Percentiles rank a stretch among this genome's conserved stretches.
These are phyloP conservation scores for Trichoderma sp. DNA, from an alignment of 2,329 filamentous ascomycete genomes.

Conservation along the genomic window DNA sequence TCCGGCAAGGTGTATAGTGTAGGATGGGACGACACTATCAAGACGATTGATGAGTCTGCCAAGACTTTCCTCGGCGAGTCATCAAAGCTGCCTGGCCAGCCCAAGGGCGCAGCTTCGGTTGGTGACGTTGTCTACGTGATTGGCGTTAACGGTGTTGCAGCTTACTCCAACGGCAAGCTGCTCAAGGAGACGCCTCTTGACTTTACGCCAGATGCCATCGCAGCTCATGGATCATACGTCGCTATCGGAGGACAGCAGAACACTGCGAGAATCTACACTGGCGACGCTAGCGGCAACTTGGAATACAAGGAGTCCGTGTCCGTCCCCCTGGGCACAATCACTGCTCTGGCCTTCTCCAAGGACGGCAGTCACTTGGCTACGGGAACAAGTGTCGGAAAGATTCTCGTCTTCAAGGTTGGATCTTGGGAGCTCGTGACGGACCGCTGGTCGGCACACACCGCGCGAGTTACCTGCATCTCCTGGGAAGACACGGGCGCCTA, in stretches of 20 bases:
- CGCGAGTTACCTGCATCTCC: constrained; percentile 55
- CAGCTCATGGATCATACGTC: constrained; percentile 63
- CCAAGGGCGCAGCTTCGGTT: constrained; percentile 66
- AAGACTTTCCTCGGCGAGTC: constrained; percentile 71
- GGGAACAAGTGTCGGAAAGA: constrained; percentile 82
- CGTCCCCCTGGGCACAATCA: constrained; percentile 69
- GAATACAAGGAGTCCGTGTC: constrained; percentile 56
- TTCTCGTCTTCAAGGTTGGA: constrained; percentile 68
- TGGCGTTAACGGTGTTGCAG: constrained; percentile 48
- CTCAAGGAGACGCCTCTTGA: constrained; percentile 58
- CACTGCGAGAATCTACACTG: constrained; percentile 67
- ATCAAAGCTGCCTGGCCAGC: constrained; percentile 71
- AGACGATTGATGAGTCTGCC: constrained; percentile 70
- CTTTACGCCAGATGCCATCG: constrained; percentile 68
- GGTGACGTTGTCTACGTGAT: constrained; percentile 55
- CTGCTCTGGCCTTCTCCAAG: constrained; percentile 77
- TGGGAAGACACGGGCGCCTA: constrained; percentile 80
- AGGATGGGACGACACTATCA: constrained; percentile 90
- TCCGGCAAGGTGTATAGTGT: constrained; percentile 73
- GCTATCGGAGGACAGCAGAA: constrained; percentile 76
- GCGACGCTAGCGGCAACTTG: constrained; percentile 55
- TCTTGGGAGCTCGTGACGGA: constrained; percentile 74
- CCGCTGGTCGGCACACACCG: constrained; percentile 61
- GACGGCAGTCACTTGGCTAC: constrained; percentile 76
- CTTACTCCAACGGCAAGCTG: constrained; percentile 60